Base-by-base conservation (phyloP, 495 filamentous ascomycete genomes). In the Penicillium ucsense region DNA sequence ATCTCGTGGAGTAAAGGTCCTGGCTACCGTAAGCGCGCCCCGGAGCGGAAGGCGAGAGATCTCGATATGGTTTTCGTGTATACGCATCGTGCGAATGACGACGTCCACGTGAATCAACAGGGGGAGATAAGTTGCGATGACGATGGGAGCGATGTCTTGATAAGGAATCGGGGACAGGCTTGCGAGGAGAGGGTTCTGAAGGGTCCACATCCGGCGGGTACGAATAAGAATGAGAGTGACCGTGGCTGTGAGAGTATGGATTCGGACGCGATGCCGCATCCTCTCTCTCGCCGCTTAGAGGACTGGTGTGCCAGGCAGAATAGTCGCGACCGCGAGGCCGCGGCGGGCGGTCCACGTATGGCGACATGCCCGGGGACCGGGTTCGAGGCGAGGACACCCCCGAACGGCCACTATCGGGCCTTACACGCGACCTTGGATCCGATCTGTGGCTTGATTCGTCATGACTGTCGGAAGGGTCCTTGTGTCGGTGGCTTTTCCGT, bases 51-150 rank as follows among this genome's bases (percentile, higher is more conserved):
- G 67, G 64, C 0, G 68, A 70, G 3, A 62, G 43, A 3, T 70
- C 65, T 31, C 64, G 55, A 3, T 53, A 53, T 0, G 64, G 64
- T 55, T 61, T 60, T 12, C 66, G 62, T 2, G 49, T 60, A 35
- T 70, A 72, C 2, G 66, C 61, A 31, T 73, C 70, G 43, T 73
- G 70, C 1, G 70, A 73, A 50, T 73, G 70, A 1, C 70, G 67
- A 10, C 70, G 66, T 0, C 62, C 58, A 27, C 57, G 47, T 4
- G 58, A 53, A 20, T 49, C 31, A 2, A 62, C 51, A 8, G 62
- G 59, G 0, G 64, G 67, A 8, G 70, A 67, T 0, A 71, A 50
- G 33, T 68, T 53, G 10, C 20, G 20, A 20, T 50, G 55, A 5
- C 47, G 62, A 8, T 54, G 59, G 6, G 56, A 50, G 8, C 48